Percentiles rank a stretch among this genome's conserved stretches.
phyloP scores from a whole-genome alignment of 345 rosid species.

The Hibiscus mutabilis region DNA sequence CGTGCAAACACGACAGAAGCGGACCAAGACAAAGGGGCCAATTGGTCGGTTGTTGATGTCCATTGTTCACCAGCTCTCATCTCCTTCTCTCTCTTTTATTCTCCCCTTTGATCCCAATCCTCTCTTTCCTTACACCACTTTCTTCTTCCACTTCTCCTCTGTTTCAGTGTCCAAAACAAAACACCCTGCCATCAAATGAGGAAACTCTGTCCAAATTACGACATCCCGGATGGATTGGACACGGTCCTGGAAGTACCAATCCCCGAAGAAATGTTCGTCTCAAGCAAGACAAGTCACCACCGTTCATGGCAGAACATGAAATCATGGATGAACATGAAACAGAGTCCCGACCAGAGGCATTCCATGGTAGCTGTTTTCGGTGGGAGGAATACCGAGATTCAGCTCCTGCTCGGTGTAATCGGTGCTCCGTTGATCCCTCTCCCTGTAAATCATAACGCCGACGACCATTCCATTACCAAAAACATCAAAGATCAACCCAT shows the following conservation, averaged over 20 bases:
- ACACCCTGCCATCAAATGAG: conserved; percentile 48
- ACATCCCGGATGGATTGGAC: conserved; percentile 82
- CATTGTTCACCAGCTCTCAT: conserved; percentile 11
- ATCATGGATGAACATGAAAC: conserved; percentile 58
- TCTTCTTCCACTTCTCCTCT: background rate
- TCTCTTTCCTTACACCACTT: background rate
- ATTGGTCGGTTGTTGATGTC: conserved; percentile 63
- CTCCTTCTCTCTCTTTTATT: conserved; percentile 3
- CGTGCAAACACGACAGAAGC: conserved; percentile 85
- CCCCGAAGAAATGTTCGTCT: conserved; percentile 78
- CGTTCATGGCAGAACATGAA: conserved; percentile 74
- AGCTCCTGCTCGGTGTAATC: conserved; percentile 80
- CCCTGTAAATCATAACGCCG: conserved; percentile 36
- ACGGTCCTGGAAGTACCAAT: conserved; percentile 95
- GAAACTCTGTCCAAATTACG: conserved; percentile 83
- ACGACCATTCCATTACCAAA: conserved; percentile 26
- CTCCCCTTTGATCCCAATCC: conserved; percentile 17
- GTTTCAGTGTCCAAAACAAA: conserved; percentile 11
- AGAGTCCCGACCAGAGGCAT: conserved; percentile 18
- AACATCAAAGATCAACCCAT: conserved; percentile 55
- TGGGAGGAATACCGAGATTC: conserved; percentile 65
- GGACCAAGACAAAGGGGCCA: conserved; percentile 37
- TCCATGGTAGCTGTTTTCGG: conserved; percentile 43
- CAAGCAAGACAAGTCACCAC: conserved; percentile 19
- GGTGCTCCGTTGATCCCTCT: conserved; percentile 96